phyloP scores from a whole-genome alignment of 2,329 filamentous ascomycete species.

The Aspergillus chevalieri region DNA sequence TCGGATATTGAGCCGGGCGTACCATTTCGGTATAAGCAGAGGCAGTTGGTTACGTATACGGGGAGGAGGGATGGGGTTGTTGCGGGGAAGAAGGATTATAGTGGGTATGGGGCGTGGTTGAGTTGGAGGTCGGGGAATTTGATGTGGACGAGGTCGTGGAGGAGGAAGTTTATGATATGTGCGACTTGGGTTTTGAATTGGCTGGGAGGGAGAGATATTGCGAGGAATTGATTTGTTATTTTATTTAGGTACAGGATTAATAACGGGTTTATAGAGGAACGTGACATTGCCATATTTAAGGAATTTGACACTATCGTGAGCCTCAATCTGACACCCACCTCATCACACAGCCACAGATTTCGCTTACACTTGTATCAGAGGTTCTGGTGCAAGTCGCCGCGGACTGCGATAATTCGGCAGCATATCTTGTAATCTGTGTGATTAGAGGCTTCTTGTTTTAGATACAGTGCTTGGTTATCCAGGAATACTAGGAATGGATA shows the following conservation, averaged over 20 bases:
- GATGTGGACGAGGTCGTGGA: background rate
- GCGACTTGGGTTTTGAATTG: background rate
- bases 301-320: too few species aligned
- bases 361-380: background rate
- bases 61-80: background rate
- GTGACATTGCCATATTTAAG: too few species aligned
- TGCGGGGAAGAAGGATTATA: background rate
- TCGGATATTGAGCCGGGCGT: background rate
- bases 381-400: background rate
- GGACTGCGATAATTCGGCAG: background rate
- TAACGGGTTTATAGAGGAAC: background rate
- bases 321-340: too few species aligned
- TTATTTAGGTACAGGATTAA: background rate
- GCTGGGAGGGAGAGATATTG: background rate
- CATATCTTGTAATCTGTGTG: background rate
- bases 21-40: background rate
- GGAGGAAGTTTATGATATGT: background rate
- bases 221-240: background rate
- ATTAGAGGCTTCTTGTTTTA: too few species aligned
- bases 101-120: background rate
- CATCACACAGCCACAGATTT: background rate
- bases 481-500: background rate
- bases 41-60: background rate
- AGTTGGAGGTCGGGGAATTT: background rate
- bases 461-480: background rate